Evolutionary conservation across 2,329 filamentous ascomycete species (phyloP).

Genomic region (Aspergillus uvarum): DNA sequence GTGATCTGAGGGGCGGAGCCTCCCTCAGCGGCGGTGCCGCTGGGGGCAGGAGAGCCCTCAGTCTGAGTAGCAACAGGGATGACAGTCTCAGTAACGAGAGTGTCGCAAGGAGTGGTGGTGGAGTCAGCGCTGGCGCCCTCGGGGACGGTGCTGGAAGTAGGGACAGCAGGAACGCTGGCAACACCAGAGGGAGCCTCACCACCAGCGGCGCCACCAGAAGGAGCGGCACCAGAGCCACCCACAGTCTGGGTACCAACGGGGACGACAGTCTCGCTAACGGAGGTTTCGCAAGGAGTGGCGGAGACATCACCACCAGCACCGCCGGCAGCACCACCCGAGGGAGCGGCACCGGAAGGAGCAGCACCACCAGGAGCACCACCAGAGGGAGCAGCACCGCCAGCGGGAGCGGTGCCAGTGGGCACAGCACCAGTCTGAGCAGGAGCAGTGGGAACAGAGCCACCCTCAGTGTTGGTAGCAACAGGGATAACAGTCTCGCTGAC

Average conservation of each 20-base stretch:
- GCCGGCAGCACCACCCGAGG: conserved; percentile 6
- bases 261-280: conserved; percentile 13
- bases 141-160: conserved; percentile 7
- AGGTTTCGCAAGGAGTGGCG: conserved; percentile 12
- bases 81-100: conserved; percentile 14
- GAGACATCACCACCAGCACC: neutral
- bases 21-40: conserved; percentile 9
- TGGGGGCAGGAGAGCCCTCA: conserved; percentile 7
- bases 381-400: conserved; percentile 16
- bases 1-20: conserved; percentile 16
- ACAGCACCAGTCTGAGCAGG: conserved; percentile 12
- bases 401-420: conserved; percentile 11
- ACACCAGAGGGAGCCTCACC: conserved; percentile 1
- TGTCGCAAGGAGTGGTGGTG: conserved; percentile 13
- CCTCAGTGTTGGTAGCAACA: conserved; percentile 11
- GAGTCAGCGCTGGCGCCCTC: conserved; percentile 4
- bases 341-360: neutral
- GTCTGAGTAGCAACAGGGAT: conserved; percentile 13
- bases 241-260: conserved; percentile 13
- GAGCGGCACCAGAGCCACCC: neutral
- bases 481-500: conserved; percentile 12
- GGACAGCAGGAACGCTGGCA: conserved; percentile 7
- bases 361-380: too few relatives aligned
- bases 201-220: neutral
- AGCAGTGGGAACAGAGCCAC: conserved; percentile 12